Evolutionary conservation across 257 asterid genomes (phyloP), one percentile per base, ranked within the genome.

Genomic region (Eucommia ulmoides): DNA sequence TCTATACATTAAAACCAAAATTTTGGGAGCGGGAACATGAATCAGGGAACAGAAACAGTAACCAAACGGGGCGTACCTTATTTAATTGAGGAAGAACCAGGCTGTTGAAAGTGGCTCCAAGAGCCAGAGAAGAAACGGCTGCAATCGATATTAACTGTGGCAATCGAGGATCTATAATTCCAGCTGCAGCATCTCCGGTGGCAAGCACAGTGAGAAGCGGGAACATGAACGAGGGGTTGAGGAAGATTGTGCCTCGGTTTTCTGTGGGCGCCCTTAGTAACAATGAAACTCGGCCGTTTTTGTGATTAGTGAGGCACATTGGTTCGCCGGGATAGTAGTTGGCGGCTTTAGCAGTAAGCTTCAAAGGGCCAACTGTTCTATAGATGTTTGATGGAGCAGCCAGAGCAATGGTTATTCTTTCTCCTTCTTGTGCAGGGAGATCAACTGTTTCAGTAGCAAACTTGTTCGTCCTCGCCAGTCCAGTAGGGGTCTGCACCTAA

Each of bases 371-470:
- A 11, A 85, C 65, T 57, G 76, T 77, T 67, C 82, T 74, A 65
- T 74, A 82, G 49, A 77, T 74, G 63, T 58, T 70, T 26, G 64
- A 56, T 12, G 94, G 93, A 68, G 97, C 94, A 59, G 97, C 94
- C 52, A 74, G 60, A 33, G 96, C 82, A 61, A 89, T 71, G 47
- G 97, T 89, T 59, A 89, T 93, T 61, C 97, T 72, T 72, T 85
- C 97, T 53, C 97, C 97, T 71, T 82, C 82, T 64, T 75, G 89
- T 22, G 96, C 91, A 33, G 97, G 96, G 45, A 89, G 91, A 63
- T 85, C 91, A 46, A 82, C 96, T 42, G 97, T 82, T 74, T 82
- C 94, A 73, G 96, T 89, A 49, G 96, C 93, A 78, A 89, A 89
- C 66, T 82, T 82, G 76, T 82, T 79, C 15, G 97, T 89, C 70